Evolutionary conservation across 352 stramenopile species (phyloP).

Genomic region (Globisporangium emineosum): DNA sequence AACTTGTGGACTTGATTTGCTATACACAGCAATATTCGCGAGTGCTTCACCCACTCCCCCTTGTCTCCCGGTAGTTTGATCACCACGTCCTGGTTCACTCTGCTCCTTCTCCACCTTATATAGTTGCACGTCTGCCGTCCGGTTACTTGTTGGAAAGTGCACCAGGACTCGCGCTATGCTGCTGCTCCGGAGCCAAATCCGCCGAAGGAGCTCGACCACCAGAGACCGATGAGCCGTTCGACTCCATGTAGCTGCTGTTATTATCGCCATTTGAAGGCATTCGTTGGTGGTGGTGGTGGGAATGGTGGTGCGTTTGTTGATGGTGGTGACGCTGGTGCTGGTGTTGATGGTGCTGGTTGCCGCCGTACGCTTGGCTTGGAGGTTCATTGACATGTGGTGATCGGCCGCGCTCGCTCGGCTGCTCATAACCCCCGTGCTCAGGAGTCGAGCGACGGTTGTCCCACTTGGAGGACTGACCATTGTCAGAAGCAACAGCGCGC

Average conservation of each 20-base stretch:
- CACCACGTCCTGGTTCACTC: neutral
- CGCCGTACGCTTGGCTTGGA: neutral
- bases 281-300: constrained; percentile 14
- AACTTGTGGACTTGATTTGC: neutral
- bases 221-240: constrained; percentile 1
- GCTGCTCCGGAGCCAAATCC: neutral
- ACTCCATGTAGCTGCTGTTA: constrained; percentile 15
- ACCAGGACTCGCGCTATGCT: neutral
- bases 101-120: neutral
- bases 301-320: constrained; percentile 6
- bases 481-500: constrained; percentile 1
- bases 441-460: neutral
- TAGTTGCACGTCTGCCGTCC: neutral
- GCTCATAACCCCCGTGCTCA: constrained; percentile 6
- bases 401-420: neutral
- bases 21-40: neutral
- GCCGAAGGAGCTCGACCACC: constrained; percentile 1
- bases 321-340: constrained; percentile 4
- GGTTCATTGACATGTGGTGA: neutral
- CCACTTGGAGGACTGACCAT: constrained; percentile 6
- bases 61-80: neutral
- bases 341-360: constrained; percentile 4
- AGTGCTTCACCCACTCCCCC: no score
- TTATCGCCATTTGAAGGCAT: constrained; percentile 15
- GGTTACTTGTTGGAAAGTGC: neutral